Evolutionary conservation across 1,139 yeast species (phyloP), one percentile per base, ranked within the genome.

Genomic region (Hansenula sp.): DNA sequence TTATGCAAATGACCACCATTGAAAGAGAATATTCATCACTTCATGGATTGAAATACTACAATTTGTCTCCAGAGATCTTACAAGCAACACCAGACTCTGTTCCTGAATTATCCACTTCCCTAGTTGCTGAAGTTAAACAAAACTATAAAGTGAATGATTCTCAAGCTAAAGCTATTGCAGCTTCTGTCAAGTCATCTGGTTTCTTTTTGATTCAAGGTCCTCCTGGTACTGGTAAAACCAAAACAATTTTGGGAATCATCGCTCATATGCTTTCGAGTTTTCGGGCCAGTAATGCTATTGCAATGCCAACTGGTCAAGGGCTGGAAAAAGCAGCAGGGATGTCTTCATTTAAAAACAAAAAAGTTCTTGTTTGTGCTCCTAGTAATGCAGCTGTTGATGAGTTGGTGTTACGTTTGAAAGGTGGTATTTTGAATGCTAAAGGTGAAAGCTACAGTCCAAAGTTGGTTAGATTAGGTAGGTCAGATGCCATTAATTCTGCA

Each of bases 341-440:
- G 13, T 54, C 53, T n/a, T n/a, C 26, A 10, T 11, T 11, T 10
- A 61, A 60, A 40, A 75, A 73, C 29, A 69, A 68, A 40, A 75
- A 80, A 44, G 77, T 94, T 4, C 67, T 94, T 40, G 80, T 94
- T 25, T 94, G 98, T 74, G 98, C 98, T 1, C 99, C 99, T 3
- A 88, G 97, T 60, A 94, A 94, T 66, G 99, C 99, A 0, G 99
- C 99, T 10, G 97, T 94, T 8, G 99, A 94, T 65, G 98, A 94
- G 57, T 71, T 94, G 50, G 95, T 90, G n/a, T 55, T 90, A 19
- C 82, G 99, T 60, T 66, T 94, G 45, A 79, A 85, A 50, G 72
- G 69, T 26, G 97, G 97, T 3, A 80, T 90, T 4, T 62, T 65
- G 36, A 74, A 77, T 44, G 61, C 75, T 3, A 64, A 68, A 20